Evolutionary conservation across 345 rosid genomes (phyloP).

Genomic region (Triadica sebifera): DNA sequence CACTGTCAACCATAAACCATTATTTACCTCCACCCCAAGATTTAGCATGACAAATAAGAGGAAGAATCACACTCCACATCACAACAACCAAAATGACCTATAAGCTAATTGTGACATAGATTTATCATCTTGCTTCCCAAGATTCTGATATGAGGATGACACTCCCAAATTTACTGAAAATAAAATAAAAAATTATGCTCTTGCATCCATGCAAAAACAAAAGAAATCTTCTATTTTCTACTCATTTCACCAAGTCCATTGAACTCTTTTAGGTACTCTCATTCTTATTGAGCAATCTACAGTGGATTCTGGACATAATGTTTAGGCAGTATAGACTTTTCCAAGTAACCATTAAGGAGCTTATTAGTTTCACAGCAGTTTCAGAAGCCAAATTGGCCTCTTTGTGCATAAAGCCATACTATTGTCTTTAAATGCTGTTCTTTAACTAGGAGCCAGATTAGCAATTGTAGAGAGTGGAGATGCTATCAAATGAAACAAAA

Average conservation of each 20-base stretch:
- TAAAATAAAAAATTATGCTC: too few relatives aligned
- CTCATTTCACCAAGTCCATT: neutral
- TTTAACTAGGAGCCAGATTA: neutral
- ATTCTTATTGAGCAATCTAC: neutral
- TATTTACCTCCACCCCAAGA: neutral
- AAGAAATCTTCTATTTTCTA: neutral
- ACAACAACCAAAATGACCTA: neutral
- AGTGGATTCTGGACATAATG: neutral
- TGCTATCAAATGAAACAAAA: neutral
- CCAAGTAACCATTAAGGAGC: neutral
- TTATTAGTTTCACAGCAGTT: neutral
- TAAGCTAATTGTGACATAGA: neutral
- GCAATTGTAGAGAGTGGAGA: neutral
- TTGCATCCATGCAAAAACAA: slow-evolving; percentile 11
- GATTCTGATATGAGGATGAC: too few relatives aligned
- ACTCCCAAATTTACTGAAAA: neutral
- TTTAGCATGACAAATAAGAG: neutral
- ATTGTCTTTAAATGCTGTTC: neutral
- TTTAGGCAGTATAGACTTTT: neutral
- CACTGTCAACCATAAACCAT: neutral
- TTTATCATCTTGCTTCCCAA: too few relatives aligned
- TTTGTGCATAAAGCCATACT: neutral
- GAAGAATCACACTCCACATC: neutral
- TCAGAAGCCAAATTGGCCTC: neutral
- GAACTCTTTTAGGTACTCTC: neutral